phyloP scores from a whole-genome alignment of 495 filamentous ascomycete species.

The Penicillium subrubescens region DNA sequence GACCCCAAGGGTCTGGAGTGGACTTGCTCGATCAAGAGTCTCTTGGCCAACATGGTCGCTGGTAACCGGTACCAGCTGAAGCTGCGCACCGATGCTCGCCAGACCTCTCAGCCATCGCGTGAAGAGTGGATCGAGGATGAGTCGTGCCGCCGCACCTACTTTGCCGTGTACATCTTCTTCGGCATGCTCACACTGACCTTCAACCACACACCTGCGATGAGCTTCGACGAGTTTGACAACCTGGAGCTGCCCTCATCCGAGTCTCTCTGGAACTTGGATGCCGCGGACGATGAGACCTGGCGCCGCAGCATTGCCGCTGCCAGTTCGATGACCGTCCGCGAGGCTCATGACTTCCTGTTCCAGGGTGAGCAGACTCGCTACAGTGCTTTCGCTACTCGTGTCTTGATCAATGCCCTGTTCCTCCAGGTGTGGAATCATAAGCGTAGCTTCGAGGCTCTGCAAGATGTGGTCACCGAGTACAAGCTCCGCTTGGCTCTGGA shows the following conservation, averaged over 20 bases:
- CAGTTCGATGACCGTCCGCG: slow-evolving; percentile 79
- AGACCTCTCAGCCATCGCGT: slow-evolving; percentile 71
- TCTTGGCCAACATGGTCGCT: slow-evolving; percentile 97
- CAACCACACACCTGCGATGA: slow-evolving; percentile 96
- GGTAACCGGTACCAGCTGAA: slow-evolving; percentile 96
- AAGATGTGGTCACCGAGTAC: slow-evolving; percentile 97
- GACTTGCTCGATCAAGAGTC: slow-evolving; percentile 97
- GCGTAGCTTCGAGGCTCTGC: slow-evolving; percentile 91
- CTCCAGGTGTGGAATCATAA: slow-evolving; percentile 99
- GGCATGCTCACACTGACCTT: slow-evolving; percentile 93
- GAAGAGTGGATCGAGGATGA: slow-evolving; percentile 98
- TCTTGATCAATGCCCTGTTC: slow-evolving; percentile 99
- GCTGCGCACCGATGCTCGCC: slow-evolving; percentile 84
- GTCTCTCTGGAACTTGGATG: slow-evolving; percentile 88
- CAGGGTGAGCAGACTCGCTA: slow-evolving; percentile 89
- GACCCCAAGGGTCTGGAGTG: slow-evolving; percentile 97
- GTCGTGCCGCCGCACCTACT: slow-evolving; percentile 94
- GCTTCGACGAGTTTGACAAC: slow-evolving; percentile 96
- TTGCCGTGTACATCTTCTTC: slow-evolving; percentile 99
- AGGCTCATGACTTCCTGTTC: slow-evolving; percentile 93
- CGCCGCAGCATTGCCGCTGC: slow-evolving; percentile 66
- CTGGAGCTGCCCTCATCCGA: slow-evolving; percentile 91
- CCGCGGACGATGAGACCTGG: slow-evolving; percentile 80
- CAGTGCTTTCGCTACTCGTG: slow-evolving; percentile 95
- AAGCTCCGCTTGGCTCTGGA: slow-evolving; percentile 94